Evolutionary conservation across 2,329 filamentous ascomycete genomes (phyloP), one percentile per base, ranked within the genome.

Genomic region (Uncinocarpus reesii): DNA sequence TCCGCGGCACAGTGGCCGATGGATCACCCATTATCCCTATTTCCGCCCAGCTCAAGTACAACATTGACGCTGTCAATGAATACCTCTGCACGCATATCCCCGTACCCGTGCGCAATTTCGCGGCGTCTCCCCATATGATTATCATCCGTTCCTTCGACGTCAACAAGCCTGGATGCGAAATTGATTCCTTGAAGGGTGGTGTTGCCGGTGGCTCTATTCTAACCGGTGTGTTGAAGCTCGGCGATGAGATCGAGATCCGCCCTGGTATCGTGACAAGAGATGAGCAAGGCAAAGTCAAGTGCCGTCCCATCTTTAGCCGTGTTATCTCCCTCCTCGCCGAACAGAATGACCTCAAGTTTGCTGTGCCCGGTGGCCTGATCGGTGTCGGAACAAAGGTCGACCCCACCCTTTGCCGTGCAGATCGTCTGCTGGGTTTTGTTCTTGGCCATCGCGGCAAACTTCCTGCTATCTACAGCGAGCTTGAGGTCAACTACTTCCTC

Each of bases 401-500:
- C 66, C 92, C 92, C 52, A 98, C 92, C 4, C 83, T 98, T 46
- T 98, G 92, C 81, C 81, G 92, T 81, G 92, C 92, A 59, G 92
- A 98, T 80, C 90, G 92, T 80, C 81, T 98, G 8, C 92, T 98
- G 58, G 92, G 92, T 67, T 94, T 94, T 78, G 92, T 98, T 45
- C 81, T 98, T 52, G 92, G 92, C 66, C 83, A 95, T 60, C 89
- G 89, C 71, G 92, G 92, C 57, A 81, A 84, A 60, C 81, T 98
- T 20, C 92, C 92, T 42, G 87, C 92, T 65, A 96, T 98, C 68
- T 98, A 96, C 76, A 92, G 84, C 59, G 92, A 98, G 71, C 84
- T 98, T 53, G 92, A 98, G 73, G 89, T 95, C 70, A 96, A 96
- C 79, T 98, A 96, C 77, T 98, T 96, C 78, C 78, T 98, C 53